These are phyloP conservation scores for Trypanosoma caninum DNA, from an alignment of 208 protist genomes.

Conservation along the genomic window DNA sequence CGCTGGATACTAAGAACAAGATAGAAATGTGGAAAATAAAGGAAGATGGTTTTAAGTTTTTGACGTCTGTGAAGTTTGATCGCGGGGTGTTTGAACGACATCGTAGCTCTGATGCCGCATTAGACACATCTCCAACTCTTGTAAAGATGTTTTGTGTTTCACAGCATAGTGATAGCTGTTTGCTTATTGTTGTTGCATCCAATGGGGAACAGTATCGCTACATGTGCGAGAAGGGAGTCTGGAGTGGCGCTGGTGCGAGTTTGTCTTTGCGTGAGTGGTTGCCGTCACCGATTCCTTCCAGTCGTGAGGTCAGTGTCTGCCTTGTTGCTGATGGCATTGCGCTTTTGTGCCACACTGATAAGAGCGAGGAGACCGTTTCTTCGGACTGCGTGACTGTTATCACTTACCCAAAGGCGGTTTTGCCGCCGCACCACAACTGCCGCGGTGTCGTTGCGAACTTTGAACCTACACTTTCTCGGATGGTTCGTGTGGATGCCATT, in stretches of 20 bases:
- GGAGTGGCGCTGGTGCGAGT: conserved; percentile 27
- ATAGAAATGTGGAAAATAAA: conserved; percentile 69
- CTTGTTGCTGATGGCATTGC: conserved; percentile 56
- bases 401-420: conserved; percentile 52
- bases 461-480: conserved; percentile 38
- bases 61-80: conserved; percentile 41
- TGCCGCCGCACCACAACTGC: conserved; percentile 60
- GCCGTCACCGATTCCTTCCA: conserved; percentile 40
- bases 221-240: conserved; percentile 46
- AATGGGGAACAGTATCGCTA: conserved; percentile 88
- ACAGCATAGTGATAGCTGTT: conserved; percentile 61
- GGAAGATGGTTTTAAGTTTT: conserved; percentile 37
- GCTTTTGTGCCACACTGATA: conserved; percentile 29
- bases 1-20: conserved; percentile 60
- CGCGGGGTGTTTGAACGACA: conserved; percentile 18
- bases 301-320: conserved; percentile 60
- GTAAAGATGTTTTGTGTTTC: conserved; percentile 69
- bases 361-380: conserved; percentile 27
- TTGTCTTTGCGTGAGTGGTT: conserved; percentile 54
- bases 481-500: conserved; percentile 79
- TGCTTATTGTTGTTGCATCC: conserved; percentile 52
- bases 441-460: conserved; percentile 69
- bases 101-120: conserved; percentile 1
- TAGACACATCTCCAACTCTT: conserved; percentile 21
- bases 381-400: conserved; percentile 52